Percentiles rank a stretch among this genome's conserved stretches.
These are phyloP conservation scores for Ascocoryne sarcoides DNA, from an alignment of 2,329 filamentous ascomycete species.

Conservation along the genomic window DNA sequence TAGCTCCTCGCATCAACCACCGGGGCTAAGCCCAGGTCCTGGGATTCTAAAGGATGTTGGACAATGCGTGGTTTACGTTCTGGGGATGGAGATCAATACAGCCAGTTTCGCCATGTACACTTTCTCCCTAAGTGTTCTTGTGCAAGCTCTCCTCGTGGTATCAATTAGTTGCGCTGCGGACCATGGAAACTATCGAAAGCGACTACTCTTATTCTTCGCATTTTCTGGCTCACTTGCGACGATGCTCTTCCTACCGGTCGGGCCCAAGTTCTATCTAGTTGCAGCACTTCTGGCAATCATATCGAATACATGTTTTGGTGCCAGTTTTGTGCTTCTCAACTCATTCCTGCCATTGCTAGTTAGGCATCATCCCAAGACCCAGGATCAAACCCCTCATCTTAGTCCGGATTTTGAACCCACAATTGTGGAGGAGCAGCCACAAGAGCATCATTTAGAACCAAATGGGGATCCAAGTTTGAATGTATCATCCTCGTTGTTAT, in stretches of 20 bases:
- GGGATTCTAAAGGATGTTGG: slow-evolving; percentile 30
- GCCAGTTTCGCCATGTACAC: slow-evolving; percentile 98
- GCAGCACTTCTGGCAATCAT: slow-evolving; percentile 80
- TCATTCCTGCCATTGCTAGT: slow-evolving; percentile 90
- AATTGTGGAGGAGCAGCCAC: slow-evolving; percentile 12
- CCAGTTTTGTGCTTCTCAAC: slow-evolving; percentile 90
- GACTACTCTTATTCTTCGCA: slow-evolving; percentile 75
- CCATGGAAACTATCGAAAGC: slow-evolving; percentile 87
- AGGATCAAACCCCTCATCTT: slow-evolving; percentile 19
- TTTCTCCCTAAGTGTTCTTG: slow-evolving; percentile 82
- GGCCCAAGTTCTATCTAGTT: slow-evolving; percentile 66
- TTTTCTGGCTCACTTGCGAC: slow-evolving; percentile 72
- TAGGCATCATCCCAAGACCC: slow-evolving; percentile 56
- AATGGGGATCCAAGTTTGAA: no score
- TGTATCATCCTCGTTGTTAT: no score
- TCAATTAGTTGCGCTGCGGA: slow-evolving; percentile 95
- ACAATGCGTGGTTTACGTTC: slow-evolving; percentile 75
- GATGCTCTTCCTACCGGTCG: slow-evolving; percentile 79
- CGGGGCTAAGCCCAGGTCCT: slow-evolving; percentile 17
- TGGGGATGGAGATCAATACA: slow-evolving; percentile 85
- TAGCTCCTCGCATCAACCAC: slow-evolving; percentile 17
- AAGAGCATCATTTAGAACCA: slow-evolving; percentile 7
- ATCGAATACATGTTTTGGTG: slow-evolving; percentile 88
- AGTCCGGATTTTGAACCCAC: slow-evolving; percentile 21
- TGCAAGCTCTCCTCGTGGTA: slow-evolving; percentile 86